Percentiles rank a stretch among this genome's conserved stretches.
Evolutionary conservation across 2,329 filamentous ascomycete genomes (phyloP).

Genomic region (Alternaria angustiovoidea): DNA sequence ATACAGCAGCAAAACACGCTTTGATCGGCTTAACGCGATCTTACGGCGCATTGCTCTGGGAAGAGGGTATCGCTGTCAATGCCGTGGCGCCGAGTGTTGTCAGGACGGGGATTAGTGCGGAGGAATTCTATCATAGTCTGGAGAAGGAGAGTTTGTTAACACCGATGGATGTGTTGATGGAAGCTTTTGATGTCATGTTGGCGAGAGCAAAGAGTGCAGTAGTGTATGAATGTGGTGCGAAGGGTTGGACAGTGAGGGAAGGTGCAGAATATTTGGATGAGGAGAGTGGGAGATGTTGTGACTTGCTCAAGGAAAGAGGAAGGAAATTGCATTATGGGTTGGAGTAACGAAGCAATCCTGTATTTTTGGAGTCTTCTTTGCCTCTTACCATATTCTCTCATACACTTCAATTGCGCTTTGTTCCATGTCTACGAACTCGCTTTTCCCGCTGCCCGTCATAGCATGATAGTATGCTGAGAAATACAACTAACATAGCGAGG

Average conservation of each 20-base stretch:
- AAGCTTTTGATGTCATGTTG: constrained; percentile 52
- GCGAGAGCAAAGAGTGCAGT: constrained; percentile 48
- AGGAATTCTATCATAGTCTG: constrained; percentile 50
- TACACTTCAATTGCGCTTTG: background rate
- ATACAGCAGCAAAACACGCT: constrained; percentile 55
- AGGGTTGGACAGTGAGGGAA: constrained; percentile 38
- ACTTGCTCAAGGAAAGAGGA: constrained; percentile 14
- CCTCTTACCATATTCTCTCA: background rate
- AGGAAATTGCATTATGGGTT: constrained; percentile 18
- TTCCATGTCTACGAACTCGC: background rate
- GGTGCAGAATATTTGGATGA: constrained; percentile 43
- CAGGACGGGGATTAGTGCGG: constrained; percentile 50
- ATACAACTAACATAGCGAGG: background rate
- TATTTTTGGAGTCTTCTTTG: background rate
- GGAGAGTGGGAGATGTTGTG: constrained; percentile 32
- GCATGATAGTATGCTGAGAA: background rate
- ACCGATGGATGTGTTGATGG: constrained; percentile 52
- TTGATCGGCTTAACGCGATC: constrained; percentile 51
- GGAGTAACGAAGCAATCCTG: background rate
- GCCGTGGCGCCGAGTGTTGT: constrained; percentile 55
- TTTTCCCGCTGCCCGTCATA: background rate
- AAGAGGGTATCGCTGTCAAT: constrained; percentile 54
- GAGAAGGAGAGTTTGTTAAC: constrained; percentile 48
- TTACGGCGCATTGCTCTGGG: constrained; percentile 53
- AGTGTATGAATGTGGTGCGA: constrained; percentile 54